Conservation (phyloP, 306 rosid species). For the Citrullus mucosospermus region DNA sequence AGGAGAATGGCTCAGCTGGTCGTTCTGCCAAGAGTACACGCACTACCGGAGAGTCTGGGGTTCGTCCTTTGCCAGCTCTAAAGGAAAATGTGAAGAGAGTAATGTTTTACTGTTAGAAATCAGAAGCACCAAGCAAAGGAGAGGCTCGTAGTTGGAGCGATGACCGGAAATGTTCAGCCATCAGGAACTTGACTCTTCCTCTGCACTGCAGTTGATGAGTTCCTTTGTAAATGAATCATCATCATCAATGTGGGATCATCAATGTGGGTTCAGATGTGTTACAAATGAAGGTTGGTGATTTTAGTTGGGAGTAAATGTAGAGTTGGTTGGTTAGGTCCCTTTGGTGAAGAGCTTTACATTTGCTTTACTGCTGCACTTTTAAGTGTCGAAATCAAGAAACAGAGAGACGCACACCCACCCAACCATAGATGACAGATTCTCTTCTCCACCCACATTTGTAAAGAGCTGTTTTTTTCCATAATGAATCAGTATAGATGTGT, state of each 20-base stretch:
- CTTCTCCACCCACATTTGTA: conserved; percentile 14
- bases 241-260: conserved; percentile 4
- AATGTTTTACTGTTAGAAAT: conserved; percentile 73
- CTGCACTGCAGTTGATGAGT: background rate
- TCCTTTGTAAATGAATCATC: background rate
- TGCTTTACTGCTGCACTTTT: background rate
- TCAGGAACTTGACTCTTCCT: background rate
- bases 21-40: conserved; percentile 39
- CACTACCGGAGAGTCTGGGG: conserved; percentile 43
- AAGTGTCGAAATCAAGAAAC: background rate
- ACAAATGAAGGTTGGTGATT: background rate
- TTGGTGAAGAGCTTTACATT: background rate
- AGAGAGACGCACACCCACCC: background rate
- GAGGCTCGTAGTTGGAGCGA: background rate
- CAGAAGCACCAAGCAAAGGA: background rate
- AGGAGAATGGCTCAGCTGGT: conserved; percentile 48
- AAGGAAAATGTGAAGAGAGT: conserved; percentile 97
- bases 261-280: background rate
- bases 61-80: conserved; percentile 84
- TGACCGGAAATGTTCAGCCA: background rate
- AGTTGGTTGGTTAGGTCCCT: background rate
- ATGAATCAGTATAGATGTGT: conserved; percentile 2
- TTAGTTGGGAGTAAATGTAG: conserved; percentile 4
- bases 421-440: conserved; percentile 14
- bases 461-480: conserved; percentile 2